Percentiles rank a stretch among this genome's conserved stretches.
These are phyloP conservation scores for Sequoia sempervirens DNA, from an alignment of 75 land plant species.

Conservation along the genomic window DNA sequence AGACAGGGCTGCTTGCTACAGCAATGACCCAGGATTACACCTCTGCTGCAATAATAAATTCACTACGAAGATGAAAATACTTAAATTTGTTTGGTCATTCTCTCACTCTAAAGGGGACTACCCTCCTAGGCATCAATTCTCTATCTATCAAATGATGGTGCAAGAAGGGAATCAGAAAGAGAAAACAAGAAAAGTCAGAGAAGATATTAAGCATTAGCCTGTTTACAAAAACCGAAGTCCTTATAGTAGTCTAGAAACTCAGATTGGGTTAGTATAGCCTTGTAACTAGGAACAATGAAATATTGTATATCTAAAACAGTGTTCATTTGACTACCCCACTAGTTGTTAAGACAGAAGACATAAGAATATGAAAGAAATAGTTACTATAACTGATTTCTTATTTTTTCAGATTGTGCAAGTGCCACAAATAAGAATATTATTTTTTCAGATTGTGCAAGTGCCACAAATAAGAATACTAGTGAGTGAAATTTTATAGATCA, in stretches of 20 bases:
- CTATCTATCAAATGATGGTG: background rate
- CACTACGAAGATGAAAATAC: background rate
- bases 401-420: background rate
- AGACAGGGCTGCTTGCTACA: background rate
- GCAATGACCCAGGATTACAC: background rate
- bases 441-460: no score
- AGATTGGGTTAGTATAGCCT: background rate
- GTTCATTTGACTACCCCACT: background rate
- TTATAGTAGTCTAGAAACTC: background rate
- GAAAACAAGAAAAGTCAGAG: background rate
- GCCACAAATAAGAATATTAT: no score
- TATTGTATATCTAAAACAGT: background rate
- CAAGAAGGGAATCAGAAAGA: background rate
- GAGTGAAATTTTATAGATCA: background rate
- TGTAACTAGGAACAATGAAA: background rate
- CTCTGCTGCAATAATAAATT: no score
- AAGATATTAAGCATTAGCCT: background rate
- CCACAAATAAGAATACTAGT: background rate
- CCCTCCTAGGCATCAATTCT: no score
- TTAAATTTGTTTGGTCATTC: background rate
- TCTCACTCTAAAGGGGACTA: background rate
- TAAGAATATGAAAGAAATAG: background rate
- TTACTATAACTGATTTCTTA: no score
- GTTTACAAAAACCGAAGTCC: background rate
- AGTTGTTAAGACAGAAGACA: background rate